Percentiles rank a stretch among this genome's conserved stretches.
phyloP scores from a whole-genome alignment of 441 rosid genomes.

The Aleurites moluccanus region DNA sequence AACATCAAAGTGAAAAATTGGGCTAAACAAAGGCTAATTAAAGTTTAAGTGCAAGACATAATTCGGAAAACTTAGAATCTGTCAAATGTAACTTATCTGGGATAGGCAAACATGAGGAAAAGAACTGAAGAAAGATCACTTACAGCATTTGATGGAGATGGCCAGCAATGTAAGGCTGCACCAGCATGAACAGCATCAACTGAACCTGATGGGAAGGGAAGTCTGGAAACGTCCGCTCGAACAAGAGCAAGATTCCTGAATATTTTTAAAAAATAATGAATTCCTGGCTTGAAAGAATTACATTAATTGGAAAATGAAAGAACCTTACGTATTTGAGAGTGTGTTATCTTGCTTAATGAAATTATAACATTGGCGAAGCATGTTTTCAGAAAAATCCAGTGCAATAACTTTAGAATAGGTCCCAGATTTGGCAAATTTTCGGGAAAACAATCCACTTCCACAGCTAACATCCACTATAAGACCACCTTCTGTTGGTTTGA shows the following conservation, averaged over 20 bases:
- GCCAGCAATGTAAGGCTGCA: conserved; percentile 96
- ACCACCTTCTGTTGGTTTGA: conserved; percentile 77
- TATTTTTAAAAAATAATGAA: conserved; percentile 17
- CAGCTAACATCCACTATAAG: conserved; percentile 89
- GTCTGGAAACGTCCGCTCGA: conserved; percentile 88
- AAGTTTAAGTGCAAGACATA: background rate
- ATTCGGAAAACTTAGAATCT: conserved; percentile 5
- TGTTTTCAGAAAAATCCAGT: conserved; percentile 92
- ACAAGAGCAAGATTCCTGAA: conserved; percentile 81
- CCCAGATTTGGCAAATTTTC: conserved; percentile 75
- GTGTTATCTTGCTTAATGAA: conserved; percentile 65
- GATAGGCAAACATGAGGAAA: conserved; percentile 9
- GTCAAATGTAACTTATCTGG: background rate
- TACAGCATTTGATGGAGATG: conserved; percentile 91
- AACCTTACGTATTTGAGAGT: conserved; percentile 41
- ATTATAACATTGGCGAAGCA: conserved; percentile 89
- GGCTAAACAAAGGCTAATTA: background rate
- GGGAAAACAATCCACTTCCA: conserved; percentile 88
- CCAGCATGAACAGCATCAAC: conserved; percentile 95
- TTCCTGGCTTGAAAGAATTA: background rate
- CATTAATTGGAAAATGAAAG: background rate
- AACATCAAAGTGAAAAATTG: background rate
- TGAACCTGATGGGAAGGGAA: conserved; percentile 75
- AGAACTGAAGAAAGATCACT: conserved; percentile 20
- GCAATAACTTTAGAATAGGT: conserved; percentile 75